Evolutionary conservation across 1,284 basidiomycete species (phyloP), one percentile per base, ranked within the genome.

Genomic region (Grifola frondosa): DNA sequence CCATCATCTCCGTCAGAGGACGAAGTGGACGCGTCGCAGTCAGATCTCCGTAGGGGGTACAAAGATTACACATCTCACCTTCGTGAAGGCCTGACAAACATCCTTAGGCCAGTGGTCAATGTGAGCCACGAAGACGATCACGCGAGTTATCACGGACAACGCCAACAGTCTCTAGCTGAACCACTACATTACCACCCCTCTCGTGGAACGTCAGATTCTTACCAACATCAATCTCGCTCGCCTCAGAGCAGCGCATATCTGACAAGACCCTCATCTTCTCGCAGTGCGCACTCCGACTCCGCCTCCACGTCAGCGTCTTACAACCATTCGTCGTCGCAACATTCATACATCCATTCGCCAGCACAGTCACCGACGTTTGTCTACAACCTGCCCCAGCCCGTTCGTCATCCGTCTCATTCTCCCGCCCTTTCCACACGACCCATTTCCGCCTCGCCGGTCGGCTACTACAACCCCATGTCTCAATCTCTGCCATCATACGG

Each of bases 261-360:
- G 16, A 41, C 54, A 17, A 46, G 50, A 19, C 48, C 56, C 5
- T 33, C 44, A 4, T 53, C 56, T 21, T 53, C 54, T 12, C 48
- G 42, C 13, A 49, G 52, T 46, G 40, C 40, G 6, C 47, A 42
- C 17, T 50, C 51, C 16, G 49, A 49, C 19, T 41, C 50, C 11
- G 25, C 41, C 16, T 38, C 49, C 19, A 22, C 37, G 13, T 34
- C 48, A 22, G 43, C 50, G 21, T 44, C 47, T 24, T 46, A 37
- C 36, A 42, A 44, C 30, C 46, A 44, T 8, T 40, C 52, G 22
- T 38, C 42, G 15, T 54, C 45, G 12, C 45, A 34, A 12, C 53
- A 47, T 16, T 36, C 51, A 3, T 43, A 54, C 5, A 28, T 56
- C 1, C 36, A 46, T 26, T 43, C 49, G 13, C 50, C 59, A 38